Evolutionary conservation across 1,284 basidiomycete genomes (phyloP), one percentile per base, ranked within the genome.

Genomic region (Malassezia furfur): DNA sequence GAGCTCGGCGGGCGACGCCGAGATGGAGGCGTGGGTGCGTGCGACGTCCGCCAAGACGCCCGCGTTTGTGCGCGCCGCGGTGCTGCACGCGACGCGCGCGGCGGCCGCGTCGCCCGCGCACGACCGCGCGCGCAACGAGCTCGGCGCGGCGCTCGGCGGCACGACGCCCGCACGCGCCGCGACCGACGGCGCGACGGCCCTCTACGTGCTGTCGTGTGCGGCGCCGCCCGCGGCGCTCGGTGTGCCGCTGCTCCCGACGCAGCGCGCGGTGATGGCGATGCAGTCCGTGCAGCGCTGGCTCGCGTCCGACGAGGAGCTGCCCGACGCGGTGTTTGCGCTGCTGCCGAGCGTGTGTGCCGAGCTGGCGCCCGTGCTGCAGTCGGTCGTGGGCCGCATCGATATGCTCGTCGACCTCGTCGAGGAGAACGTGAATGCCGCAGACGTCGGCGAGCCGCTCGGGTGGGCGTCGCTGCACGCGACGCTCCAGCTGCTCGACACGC

Each of bases 351-450:
- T 96, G 0, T 88, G 90, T 68, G 76, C 81, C 35, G 80, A 86
- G 55, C 78, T 98, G 1, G 85, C 84, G 1, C 90, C 93, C 0
- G 86, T 96, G 46, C 77, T 98, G 50, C 91, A 96, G 74, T 86
- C 84, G 65, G 79, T 96, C 0, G 79, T 83, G 5, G 94, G 94
- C 0, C 79, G 81, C 0, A 94, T 96, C 74, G 93, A 93, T 88
- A 81, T 91, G 44, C 84, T 94, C 15, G 91, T 90, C 70, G 91
- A 96, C 72, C 76, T 96, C 6, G 75, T 94, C 19, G 89, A 94
- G 74, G 86, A 81, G 51, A 90, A 88, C 62, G 78, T 96, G 1
- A 89, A 93, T 59, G 78, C 74, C 84, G 81, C 79, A 47, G 81
- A 82, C 0, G 78, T 89, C 17, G 76, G 79, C 8, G 84, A 90